These are phyloP conservation scores for Fusarium multiceps DNA, from an alignment of 2,329 filamentous ascomycete species.

Conservation along the genomic window DNA sequence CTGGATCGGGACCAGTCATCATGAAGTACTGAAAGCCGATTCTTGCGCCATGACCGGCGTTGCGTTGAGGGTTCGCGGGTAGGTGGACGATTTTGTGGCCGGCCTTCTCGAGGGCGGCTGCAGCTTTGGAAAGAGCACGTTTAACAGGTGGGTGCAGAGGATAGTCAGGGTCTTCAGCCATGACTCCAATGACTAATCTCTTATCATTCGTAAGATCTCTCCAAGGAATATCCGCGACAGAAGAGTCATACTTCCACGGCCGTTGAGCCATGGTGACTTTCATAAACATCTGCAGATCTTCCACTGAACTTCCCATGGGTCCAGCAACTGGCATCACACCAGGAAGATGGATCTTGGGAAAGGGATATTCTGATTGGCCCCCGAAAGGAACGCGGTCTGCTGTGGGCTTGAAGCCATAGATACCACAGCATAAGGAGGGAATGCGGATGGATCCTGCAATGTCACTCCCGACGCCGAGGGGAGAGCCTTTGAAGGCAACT, in stretches of 20 bases:
- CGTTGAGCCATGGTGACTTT: conserved; percentile 52
- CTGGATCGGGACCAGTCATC: conserved; percentile 22
- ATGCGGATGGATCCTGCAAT: conserved; percentile 62
- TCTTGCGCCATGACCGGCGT: conserved; percentile 25
- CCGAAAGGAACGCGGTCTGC: conserved; percentile 64
- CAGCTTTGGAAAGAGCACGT: conserved; percentile 56
- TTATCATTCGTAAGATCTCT: conserved; percentile 43
- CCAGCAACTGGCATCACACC: conserved; percentile 55
- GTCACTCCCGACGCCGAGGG: conserved; percentile 44
- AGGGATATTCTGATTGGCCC: conserved; percentile 38
- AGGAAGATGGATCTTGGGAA: conserved; percentile 20
- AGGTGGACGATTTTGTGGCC: conserved; percentile 60
- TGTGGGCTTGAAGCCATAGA: conserved; percentile 66
- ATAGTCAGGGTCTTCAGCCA: conserved; percentile 59
- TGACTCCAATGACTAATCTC: conserved; percentile 57
- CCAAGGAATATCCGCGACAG: conserved; percentile 60
- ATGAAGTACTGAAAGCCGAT: conserved; percentile 40
- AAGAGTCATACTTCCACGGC: conserved; percentile 59
- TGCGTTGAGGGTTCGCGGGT: not conserved
- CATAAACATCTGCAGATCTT: conserved; percentile 48
- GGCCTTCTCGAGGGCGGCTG: conserved; percentile 51
- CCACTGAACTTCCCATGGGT: conserved; percentile 55
- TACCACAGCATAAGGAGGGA: conserved; percentile 64
- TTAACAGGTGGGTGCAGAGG: conserved; percentile 64
- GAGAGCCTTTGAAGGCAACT: conserved; percentile 40